Evolutionary conservation across 1,284 basidiomycete genomes (phyloP), one percentile per base, ranked within the genome.

Genomic region (Peniophora sp.): DNA sequence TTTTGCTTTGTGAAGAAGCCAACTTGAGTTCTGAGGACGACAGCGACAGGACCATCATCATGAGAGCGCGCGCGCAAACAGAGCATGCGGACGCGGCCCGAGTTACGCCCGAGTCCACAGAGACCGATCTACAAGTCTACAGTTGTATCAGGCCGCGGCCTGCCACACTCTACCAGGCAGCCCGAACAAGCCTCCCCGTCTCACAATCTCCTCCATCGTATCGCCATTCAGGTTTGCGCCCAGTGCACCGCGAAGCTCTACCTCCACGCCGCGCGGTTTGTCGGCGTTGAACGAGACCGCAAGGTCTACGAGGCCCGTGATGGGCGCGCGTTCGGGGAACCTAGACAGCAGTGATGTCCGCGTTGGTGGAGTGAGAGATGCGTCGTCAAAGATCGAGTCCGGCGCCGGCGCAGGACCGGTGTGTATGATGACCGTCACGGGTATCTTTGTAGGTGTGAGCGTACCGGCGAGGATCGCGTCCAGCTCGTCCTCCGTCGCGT

Each of bases 301-400:
- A 24, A 82, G 76, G 55, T 79, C 75, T 15, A 83, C 75, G 24
- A 81, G 65, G 10, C 81, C 81, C 17, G 78, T 74, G 45, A 81
- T 79, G 1, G 80, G 79, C 3, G 78, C 72, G 34, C 75, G 72
- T 60, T 83, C 80, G 2, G 81, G 81, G 47, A 74, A 72, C 27
- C 74, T 77, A 72, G 78, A 77, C 17, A 74, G 62, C 47, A 70
- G 61, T 55, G 35, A 66, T 58, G 34, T 67, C 67, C 11, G 64
- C 54, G 46, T 69, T 63, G 8, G 69, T 57, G 43, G 71, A 69
- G 23, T 18, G 23, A 51, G 72, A 61, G 45, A 68, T 58, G 39
- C 62, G 49, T 45, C 64, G 43, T 70, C 73, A 58, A 78, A 79
- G n/a, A 77, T 61, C 12, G 69, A 57, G 51, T 75, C 71, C 0